Base-by-base conservation (phyloP, 2,329 filamentous ascomycete genomes). In the Fusarium bulbicola region DNA sequence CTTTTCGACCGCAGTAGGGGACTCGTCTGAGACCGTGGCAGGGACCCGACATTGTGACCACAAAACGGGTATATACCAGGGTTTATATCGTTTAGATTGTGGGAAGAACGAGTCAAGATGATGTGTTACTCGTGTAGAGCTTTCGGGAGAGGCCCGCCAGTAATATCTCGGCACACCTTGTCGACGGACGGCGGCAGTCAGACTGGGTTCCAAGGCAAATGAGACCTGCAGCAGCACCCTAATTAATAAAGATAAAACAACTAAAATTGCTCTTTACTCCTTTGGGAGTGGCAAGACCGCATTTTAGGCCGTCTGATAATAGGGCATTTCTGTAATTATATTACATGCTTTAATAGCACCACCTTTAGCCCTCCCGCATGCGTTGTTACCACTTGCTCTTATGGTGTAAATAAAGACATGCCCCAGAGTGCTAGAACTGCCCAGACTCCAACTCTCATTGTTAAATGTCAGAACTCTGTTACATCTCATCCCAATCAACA, bases 1-100 rank as follows among this genome's bases (percentile, higher is more conserved):
- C 14, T 3, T 10, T n/a, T 26, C 5, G 3, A 39, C 4, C 5
- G 1, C 14, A n/a, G 18, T 7, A 12, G 16, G 34, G 20, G 15
- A 21, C 6, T 2, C 3, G 1, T 18, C n/a, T 9, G 36, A 28
- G 36, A 32, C 8, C 3, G 1, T 4, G 32, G 21, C 9, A 11
- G 14, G 5, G 13, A 20, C 20, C 9, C 2, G 21, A 18, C 26
- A 56, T 21, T 13, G n/a, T 56, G 37, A 42, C 47, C 4, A 15
- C 28, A 4, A 15, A 36, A 24, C 20, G 14, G n/a, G n/a, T 28
- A 20, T 32, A 40, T 21, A 15, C 14, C 16, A 16, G 13, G 36
- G 21, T 8, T 18, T 20, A 2, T 28, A 7, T 16, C 4, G 6
- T 30, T 30, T 14, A 21, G 7, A 30, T 10, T 11, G 3, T 32